Conservation (phyloP, 2,329 filamentous ascomycete species). For the Thielaviopsis ethacetica region DNA sequence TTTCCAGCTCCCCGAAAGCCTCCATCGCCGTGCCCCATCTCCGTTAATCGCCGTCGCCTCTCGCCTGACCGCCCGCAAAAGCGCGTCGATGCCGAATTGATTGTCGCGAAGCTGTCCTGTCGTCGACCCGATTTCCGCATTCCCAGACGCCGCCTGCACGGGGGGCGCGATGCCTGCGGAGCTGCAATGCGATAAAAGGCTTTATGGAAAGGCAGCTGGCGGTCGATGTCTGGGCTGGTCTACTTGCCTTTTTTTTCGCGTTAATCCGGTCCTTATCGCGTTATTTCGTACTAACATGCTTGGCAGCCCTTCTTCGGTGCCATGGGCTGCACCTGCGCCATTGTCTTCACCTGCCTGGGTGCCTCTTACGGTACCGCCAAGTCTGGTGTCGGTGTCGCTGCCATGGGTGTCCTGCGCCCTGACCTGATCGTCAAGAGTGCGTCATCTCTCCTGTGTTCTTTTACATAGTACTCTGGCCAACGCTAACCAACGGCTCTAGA, state of each 20-base stretch:
- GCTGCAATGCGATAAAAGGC: no score
- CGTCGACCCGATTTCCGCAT: not conserved
- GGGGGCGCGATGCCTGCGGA: conserved; percentile 11
- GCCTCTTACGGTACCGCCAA: conserved; percentile 98
- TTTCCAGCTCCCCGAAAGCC: not conserved
- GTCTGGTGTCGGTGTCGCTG: conserved; percentile 95
- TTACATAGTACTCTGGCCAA: not conserved
- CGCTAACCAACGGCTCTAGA: conserved; percentile 34
- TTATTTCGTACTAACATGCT: conserved; percentile 6
- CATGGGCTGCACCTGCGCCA: conserved; percentile 93
- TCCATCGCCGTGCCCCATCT: not conserved
- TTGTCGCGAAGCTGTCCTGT: not conserved
- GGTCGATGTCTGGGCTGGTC: conserved; percentile 13
- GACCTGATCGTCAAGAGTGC: conserved; percentile 99
- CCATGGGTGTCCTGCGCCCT: conserved; percentile 94
- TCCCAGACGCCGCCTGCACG: not conserved
- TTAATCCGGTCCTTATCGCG: conserved; percentile 18
- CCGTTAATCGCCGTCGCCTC: not conserved
- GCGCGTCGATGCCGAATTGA: not conserved
- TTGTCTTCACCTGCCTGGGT: conserved; percentile 92
- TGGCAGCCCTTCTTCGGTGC: conserved; percentile 76
- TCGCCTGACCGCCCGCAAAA: not conserved
- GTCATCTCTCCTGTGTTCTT: conserved; percentile 19
- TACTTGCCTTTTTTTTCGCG: not conserved
- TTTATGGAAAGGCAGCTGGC: no score